phyloP scores from a whole-genome alignment of 345 rosid species.

The Salix dunnii region DNA sequence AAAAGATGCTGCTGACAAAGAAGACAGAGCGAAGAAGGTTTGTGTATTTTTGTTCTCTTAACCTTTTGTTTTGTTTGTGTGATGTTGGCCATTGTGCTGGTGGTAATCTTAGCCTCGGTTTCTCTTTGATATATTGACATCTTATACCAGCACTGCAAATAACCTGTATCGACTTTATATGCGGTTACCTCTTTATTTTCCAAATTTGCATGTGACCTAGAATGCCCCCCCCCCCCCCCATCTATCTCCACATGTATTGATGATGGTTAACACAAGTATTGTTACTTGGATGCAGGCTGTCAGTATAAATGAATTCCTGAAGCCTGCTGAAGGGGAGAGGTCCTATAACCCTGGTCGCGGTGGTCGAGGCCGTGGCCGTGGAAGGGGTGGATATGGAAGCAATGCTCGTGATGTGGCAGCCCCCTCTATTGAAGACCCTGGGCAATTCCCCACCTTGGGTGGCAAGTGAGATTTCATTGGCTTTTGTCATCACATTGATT shows the following conservation, averaged over 20 bases:
- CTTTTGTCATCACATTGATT: slow-evolving; percentile 2
- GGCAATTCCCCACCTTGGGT: slow-evolving; percentile 88
- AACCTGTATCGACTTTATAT: background rate
- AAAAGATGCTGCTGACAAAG: slow-evolving; percentile 86
- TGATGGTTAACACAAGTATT: background rate
- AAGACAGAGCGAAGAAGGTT: slow-evolving; percentile 89
- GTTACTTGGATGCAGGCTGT: slow-evolving; percentile 48
- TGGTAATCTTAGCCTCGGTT: background rate
- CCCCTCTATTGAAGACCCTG: slow-evolving; percentile 69
- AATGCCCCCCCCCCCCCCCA: background rate
- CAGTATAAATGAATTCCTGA: slow-evolving; percentile 89
- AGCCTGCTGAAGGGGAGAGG: slow-evolving; percentile 88
- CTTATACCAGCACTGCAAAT: background rate
- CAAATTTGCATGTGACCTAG: background rate
- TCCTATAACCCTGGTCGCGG: slow-evolving; percentile 56
- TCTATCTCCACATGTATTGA: background rate
- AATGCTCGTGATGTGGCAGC: slow-evolving; percentile 37
- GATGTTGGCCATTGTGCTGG: background rate
- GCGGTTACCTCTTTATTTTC: background rate
- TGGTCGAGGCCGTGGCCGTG: slow-evolving; percentile 72
- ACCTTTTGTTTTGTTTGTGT: background rate
- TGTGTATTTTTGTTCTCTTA: background rate
- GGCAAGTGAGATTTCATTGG: slow-evolving; percentile 56
- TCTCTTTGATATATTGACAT: background rate
- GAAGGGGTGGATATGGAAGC: slow-evolving; percentile 56